Evolutionary conservation across 1,284 basidiomycete genomes (phyloP), one percentile per base, ranked within the genome.

Genomic region (Xerocomus amazonicus): DNA sequence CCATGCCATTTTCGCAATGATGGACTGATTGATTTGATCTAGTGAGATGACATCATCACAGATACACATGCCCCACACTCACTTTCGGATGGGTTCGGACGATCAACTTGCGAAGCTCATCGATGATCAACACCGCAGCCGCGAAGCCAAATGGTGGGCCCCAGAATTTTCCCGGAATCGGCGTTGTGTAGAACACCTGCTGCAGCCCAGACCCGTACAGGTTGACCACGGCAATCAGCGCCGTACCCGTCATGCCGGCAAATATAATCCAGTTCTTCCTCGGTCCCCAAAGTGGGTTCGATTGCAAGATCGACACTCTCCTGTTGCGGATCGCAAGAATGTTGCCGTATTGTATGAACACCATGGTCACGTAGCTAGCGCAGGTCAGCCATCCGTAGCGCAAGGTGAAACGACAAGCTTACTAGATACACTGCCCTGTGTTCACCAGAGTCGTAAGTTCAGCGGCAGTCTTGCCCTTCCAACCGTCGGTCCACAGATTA

Each of bases 341-440:
- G 33, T 41, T 58, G 10, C 70, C 70, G 26, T 65, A 70, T 53
- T 70, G 69, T 19, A 70, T 55, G 45, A 70, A 64, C 27, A 70
- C 67, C 59, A 76, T 73, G 38, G 68, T 69, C 41, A 70, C 77
- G 9, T 76, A 79, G 19, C 70, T 75, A 37, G 33, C n/a, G 14
- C 19, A 0, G 29, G 48, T 55, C 39, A 62, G 27, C 17, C 9
- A 2, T 45, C n/a, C n/a, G 6, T 16, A 39, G 2, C 14, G 34
- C 6, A 9, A 54, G 73, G 27, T 60, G 64, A 56, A 27, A 36
- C 26, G 68, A 69, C 39, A 9, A 10, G 59, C 72, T 38, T 51
- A 76, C 73, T 75, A 76, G 39, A 73, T 66, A 57, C 73, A 76
- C 52, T 76, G 70, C 27, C 73, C 70, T 0, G 59, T 57, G 45